Percentiles rank a stretch among this genome's conserved stretches.
Conservation (phyloP, 1,284 basidiomycete species). For the Ceratobasidium sp. region DNA sequence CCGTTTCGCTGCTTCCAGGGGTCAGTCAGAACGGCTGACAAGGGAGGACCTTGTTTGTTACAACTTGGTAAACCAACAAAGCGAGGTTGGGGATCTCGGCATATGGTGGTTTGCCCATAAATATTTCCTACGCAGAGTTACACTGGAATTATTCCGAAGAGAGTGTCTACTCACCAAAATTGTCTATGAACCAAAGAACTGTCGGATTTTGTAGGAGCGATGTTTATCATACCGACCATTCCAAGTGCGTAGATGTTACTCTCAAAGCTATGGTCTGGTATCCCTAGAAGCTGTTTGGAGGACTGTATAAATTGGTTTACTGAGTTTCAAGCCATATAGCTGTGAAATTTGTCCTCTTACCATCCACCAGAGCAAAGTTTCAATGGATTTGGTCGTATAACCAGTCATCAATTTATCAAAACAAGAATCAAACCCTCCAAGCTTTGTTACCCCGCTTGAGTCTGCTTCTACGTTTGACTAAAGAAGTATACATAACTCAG, state of each 20-base stretch:
- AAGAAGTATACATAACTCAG: not conserved
- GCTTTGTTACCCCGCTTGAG: not conserved
- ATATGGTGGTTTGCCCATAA: not conserved
- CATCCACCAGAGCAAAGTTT: not conserved
- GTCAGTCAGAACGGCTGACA: constrained; percentile 1
- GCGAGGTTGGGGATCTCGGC: not conserved
- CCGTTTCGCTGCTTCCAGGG: not conserved
- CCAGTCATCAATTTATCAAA: not conserved
- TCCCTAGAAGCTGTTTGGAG: not conserved
- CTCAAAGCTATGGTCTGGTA: not conserved
- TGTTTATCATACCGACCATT: not conserved
- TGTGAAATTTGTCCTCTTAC: not conserved
- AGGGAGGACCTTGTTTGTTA: not conserved
- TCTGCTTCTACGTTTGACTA: not conserved
- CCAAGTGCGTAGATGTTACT: not conserved
- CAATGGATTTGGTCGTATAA: not conserved
- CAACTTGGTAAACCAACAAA: not conserved
- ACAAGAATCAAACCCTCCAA: not conserved
- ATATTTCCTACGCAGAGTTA: not conserved
- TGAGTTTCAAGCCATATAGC: not conserved
- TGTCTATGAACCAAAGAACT: not conserved
- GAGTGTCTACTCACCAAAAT: not conserved
- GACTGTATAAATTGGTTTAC: not conserved
- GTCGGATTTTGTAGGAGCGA: too few species aligned
- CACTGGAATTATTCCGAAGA: not conserved